A percentile compares a stretch with the other conserved stretches of the same genome.
These are phyloP conservation scores for Apocynum venetum DNA, from an alignment of 257 asterid species.

Conservation along the genomic window DNA sequence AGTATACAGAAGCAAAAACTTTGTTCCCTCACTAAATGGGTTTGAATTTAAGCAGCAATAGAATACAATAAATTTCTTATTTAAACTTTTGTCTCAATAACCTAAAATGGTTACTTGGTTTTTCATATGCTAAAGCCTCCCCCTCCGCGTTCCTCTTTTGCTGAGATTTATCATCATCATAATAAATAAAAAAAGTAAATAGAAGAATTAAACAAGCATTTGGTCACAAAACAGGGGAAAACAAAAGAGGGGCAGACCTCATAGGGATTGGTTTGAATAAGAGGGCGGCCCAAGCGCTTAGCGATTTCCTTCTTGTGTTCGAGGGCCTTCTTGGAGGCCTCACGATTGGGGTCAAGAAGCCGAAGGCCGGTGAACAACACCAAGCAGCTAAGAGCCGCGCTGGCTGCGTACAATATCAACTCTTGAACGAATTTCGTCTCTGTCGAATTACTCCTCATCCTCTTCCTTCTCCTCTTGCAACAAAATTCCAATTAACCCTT, in stretches of 20 bases:
- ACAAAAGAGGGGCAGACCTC: constrained; percentile 44
- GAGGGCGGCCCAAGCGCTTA: constrained; percentile 84
- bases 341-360: constrained; percentile 81
- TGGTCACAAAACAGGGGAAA: not conserved
- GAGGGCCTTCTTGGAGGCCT: constrained; percentile 66
- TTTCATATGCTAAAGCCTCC: not conserved
- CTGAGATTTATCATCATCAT: not conserved
- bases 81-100: not conserved
- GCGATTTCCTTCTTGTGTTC: constrained; percentile 86
- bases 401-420: constrained; percentile 70
- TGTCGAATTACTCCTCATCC: constrained; percentile 45
- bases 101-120: not conserved
- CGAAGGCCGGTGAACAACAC: constrained; percentile 71
- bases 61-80: not conserved
- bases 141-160: not conserved
- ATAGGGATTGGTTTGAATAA: constrained; percentile 67
- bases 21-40: no score
- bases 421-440: constrained; percentile 63
- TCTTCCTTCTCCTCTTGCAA: not conserved
- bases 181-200: no score
- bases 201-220: not conserved
- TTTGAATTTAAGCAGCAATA: not conserved
- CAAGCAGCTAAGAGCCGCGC: constrained; percentile 84
- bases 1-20: no score
- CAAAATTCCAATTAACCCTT: not conserved